Conservation (phyloP, 495 filamentous ascomycete species). For the Penicillium flavigenum region DNA sequence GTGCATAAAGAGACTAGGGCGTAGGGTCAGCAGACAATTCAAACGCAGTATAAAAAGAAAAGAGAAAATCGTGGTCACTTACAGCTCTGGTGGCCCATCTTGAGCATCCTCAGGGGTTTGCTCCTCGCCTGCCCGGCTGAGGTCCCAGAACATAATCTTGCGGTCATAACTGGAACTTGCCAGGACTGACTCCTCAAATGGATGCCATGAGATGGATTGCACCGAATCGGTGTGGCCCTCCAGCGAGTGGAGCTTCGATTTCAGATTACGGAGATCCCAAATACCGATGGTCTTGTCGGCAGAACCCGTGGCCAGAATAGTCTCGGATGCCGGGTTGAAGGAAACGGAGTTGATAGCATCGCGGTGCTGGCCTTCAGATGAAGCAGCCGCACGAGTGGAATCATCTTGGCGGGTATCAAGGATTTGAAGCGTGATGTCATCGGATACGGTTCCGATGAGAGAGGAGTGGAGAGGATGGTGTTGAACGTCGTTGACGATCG, state of each 20-base stretch:
- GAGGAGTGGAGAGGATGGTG: slow-evolving; percentile 80
- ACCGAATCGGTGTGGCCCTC: slow-evolving; percentile 86
- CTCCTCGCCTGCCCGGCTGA: slow-evolving; percentile 86
- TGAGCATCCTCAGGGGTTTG: slow-evolving; percentile 94
- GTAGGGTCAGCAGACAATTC: slow-evolving; percentile 24
- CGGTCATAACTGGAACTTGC: slow-evolving; percentile 91
- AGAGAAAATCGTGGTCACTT: slow-evolving; percentile 38
- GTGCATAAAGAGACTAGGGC: slow-evolving; percentile 89
- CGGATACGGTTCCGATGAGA: slow-evolving; percentile 89
- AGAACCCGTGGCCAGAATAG: slow-evolving; percentile 85
- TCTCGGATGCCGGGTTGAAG: slow-evolving; percentile 87
- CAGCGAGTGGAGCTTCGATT: slow-evolving; percentile 78
- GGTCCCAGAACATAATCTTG: slow-evolving; percentile 93
- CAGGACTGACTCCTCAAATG: slow-evolving; percentile 79
- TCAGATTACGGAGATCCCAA: slow-evolving; percentile 91
- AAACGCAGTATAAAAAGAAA: slow-evolving; percentile 1
- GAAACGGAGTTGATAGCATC: slow-evolving; percentile 94
- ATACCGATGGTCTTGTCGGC: slow-evolving; percentile 92
- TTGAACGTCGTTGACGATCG: slow-evolving; percentile 95
- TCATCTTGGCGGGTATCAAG: slow-evolving; percentile 72
- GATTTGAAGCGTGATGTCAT: slow-evolving; percentile 90
- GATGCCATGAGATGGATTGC: slow-evolving; percentile 91
- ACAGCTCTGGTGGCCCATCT: slow-evolving; percentile 94
- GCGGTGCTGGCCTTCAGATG: slow-evolving; percentile 67
- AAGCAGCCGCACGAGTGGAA: slow-evolving; percentile 61